phyloP scores from a whole-genome alignment of 257 asterid species.

The Plantago major region DNA sequence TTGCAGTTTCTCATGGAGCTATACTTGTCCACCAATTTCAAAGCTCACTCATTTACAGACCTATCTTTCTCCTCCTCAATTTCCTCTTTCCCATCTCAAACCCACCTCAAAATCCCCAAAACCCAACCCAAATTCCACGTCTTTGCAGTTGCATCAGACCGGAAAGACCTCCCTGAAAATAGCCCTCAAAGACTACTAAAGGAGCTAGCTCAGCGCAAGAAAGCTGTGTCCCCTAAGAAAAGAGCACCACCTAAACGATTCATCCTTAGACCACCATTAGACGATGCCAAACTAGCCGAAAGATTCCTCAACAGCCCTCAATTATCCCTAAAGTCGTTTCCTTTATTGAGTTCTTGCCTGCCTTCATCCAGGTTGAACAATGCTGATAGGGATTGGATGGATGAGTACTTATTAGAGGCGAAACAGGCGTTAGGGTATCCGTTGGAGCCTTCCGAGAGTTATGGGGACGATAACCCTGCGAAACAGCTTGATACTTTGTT shows the following conservation, averaged over 20 bases:
- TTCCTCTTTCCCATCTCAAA: conserved; percentile 54
- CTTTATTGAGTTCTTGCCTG: conserved; percentile 85
- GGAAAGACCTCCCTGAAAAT: conserved; percentile 78
- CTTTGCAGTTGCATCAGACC: conserved; percentile 67
- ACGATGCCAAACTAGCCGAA: conserved; percentile 64
- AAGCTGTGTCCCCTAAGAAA: conserved; percentile 62
- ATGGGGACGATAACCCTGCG: conserved; percentile 85
- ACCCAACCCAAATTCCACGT: conserved; percentile 27
- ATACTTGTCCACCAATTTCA: conserved; percentile 40
- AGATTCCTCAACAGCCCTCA: conserved; percentile 96
- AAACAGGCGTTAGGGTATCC: conserved; percentile 95
- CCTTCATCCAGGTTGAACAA: conserved; percentile 72
- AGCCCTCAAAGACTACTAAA: conserved; percentile 89
- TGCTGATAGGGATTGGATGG: conserved; percentile 88
- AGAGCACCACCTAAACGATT: conserved; percentile 67
- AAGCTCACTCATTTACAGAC: conserved; percentile 45
- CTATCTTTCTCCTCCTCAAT: conserved; percentile 68
- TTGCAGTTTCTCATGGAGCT: conserved; percentile 48
- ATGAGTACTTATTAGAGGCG: conserved; percentile 80
- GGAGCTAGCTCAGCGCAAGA: conserved; percentile 81
- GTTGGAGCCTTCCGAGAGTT: conserved; percentile 69
- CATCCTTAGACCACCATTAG: conserved; percentile 86
- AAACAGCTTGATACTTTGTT: conserved; percentile 81
- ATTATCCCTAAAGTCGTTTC: conserved; percentile 73
- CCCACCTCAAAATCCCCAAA: conserved; percentile 47